phyloP scores from a whole-genome alignment of 768 basidiomycete species.

The Russula brevipes region DNA sequence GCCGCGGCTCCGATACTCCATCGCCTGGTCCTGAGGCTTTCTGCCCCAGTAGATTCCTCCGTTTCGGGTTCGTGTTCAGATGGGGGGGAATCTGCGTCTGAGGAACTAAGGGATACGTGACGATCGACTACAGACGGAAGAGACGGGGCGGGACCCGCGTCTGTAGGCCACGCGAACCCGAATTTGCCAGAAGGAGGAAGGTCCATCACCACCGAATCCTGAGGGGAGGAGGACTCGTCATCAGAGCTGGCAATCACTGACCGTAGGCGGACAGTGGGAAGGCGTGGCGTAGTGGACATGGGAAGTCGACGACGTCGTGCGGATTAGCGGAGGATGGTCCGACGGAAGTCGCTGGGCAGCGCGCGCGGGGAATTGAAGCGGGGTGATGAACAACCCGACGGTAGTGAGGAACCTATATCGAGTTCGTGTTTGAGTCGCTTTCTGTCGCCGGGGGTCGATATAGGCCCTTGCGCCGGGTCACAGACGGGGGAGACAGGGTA shows the following conservation, averaged over 20 bases:
- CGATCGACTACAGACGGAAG: constrained; percentile 38
- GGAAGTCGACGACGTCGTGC: constrained; percentile 7
- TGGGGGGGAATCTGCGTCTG: constrained; percentile 47
- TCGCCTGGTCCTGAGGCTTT: constrained; percentile 3
- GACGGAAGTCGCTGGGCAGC: constrained; percentile 10
- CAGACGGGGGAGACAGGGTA: not conserved
- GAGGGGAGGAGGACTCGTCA: constrained; percentile 35
- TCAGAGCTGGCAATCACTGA: constrained; percentile 39
- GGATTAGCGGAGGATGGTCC: constrained; percentile 1
- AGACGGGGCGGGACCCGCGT: constrained; percentile 38
- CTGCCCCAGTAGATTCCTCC: not conserved
- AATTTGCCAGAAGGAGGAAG: constrained; percentile 51
- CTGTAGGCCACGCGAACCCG: constrained; percentile 53
- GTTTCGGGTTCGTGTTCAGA: constrained; percentile 41
- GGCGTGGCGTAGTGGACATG: constrained; percentile 32
- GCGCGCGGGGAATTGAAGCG: constrained; percentile 12
- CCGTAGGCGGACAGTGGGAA: constrained; percentile 51
- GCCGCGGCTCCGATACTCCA: constrained; percentile 14
- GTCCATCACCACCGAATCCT: constrained; percentile 45
- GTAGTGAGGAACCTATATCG: constrained; percentile 14
- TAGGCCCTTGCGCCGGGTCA: constrained; percentile 3
- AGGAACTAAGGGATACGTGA: constrained; percentile 39
- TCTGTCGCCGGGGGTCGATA: constrained; percentile 19
- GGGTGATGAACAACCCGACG: constrained; percentile 11
- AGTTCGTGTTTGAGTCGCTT: constrained; percentile 1